phyloP scores from a whole-genome alignment of 1,139 yeast species.

The Pichia inconspicua region DNA sequence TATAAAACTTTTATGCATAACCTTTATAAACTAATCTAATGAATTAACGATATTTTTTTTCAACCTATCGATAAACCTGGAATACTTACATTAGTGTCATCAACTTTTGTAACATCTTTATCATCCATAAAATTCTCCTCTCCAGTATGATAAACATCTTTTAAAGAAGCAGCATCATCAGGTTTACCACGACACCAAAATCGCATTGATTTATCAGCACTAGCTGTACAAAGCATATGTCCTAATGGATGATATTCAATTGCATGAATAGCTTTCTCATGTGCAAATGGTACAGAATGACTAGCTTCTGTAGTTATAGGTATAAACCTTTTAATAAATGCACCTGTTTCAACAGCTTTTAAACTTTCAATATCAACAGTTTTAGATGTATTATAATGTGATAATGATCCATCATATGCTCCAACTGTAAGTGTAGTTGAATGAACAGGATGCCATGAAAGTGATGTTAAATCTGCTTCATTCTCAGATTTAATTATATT shows the following conservation, averaged over 20 bases:
- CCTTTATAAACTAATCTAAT: too few species aligned
- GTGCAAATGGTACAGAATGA: conserved; percentile 81
- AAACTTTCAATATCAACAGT: conserved; percentile 22
- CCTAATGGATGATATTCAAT: conserved; percentile 92
- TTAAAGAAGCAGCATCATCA: conserved; percentile 74
- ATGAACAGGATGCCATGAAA: conserved; percentile 91
- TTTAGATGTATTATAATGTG: conserved; percentile 64
- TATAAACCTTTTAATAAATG: conserved; percentile 5
- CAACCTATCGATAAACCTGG: too few species aligned
- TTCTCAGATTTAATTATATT: conserved; percentile 61
- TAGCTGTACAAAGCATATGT: conserved; percentile 83
- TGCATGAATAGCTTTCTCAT: conserved; percentile 86
- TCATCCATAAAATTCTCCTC: conserved; percentile 9
- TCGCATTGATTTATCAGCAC: conserved; percentile 88
- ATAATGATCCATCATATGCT: conserved; percentile 80
- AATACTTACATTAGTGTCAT: too few species aligned
- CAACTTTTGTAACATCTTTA: too few species aligned
- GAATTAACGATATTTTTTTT: too few species aligned
- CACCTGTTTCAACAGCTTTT: background rate
- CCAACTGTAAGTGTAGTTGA: conserved; percentile 77
- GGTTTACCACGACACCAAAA: conserved; percentile 95
- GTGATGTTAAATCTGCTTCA: conserved; percentile 77
- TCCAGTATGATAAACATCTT: conserved; percentile 61
- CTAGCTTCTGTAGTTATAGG: conserved; percentile 36
- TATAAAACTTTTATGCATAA: too few species aligned